These are phyloP conservation scores for Wallacemonas collosoma DNA, from an alignment of 208 protist genomes.

Conservation along the genomic window DNA sequence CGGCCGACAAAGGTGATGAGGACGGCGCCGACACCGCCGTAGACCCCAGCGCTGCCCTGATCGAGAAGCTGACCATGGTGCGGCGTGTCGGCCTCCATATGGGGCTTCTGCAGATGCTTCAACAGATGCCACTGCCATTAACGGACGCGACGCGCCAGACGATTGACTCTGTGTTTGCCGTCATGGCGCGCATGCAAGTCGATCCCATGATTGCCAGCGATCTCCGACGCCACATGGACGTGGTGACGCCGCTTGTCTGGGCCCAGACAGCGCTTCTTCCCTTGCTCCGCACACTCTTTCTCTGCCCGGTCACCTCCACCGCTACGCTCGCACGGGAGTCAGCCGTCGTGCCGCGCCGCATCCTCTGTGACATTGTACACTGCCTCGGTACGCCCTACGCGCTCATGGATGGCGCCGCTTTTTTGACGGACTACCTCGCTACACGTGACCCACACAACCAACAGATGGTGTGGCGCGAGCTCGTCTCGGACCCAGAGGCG, in stretches of 20 bases:
- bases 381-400: slow-evolving; percentile 29
- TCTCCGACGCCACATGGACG: slow-evolving; percentile 23
- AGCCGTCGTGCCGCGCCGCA: slow-evolving; percentile 22
- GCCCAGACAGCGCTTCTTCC: slow-evolving; percentile 36
- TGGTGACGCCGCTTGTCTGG: slow-evolving; percentile 31
- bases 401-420: slow-evolving; percentile 22
- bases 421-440: slow-evolving; percentile 38
- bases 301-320: no score
- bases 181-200: slow-evolving; percentile 32
- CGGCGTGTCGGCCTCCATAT: slow-evolving; percentile 31
- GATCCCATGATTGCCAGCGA: slow-evolving; percentile 18
- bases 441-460: slow-evolving; percentile 32
- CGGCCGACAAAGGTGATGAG: neutral
- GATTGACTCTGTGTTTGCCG: slow-evolving; percentile 22
- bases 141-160: slow-evolving; percentile 22
- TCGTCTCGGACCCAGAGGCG: slow-evolving; percentile 21
- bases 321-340: slow-evolving; percentile 1
- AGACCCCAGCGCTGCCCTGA: neutral
- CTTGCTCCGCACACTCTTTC: slow-evolving; percentile 37
- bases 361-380: slow-evolving; percentile 32
- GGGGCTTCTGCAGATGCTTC: slow-evolving; percentile 37
- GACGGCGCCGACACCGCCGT: neutral
- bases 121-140: slow-evolving; percentile 32
- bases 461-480: slow-evolving; percentile 32
- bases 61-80: slow-evolving; percentile 58